Conservation (phyloP, 177 flowering plant species). For the Vitis hybrid region DNA sequence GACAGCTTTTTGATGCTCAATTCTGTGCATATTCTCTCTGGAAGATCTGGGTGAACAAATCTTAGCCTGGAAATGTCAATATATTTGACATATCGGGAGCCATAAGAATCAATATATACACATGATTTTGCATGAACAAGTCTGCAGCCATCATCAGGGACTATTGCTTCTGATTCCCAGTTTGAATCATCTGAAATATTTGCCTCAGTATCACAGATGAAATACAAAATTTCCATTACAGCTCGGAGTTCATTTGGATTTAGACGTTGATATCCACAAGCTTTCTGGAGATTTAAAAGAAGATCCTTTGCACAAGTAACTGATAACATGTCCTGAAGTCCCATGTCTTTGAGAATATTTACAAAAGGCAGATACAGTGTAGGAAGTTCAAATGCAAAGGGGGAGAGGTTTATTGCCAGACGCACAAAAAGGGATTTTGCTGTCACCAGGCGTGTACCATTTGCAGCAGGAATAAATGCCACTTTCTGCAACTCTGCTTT, state of each 20-base stretch:
- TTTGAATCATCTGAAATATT: constrained; percentile 30
- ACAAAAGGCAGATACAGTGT: constrained; percentile 77
- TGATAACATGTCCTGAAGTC: constrained; percentile 80
- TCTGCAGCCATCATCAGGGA: constrained; percentile 95
- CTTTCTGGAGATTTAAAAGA: constrained; percentile 71
- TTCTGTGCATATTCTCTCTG: constrained; percentile 58
- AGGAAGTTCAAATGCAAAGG: constrained; percentile 97
- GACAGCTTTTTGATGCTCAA: constrained; percentile 82
- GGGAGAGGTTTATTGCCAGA: constrained; percentile 77
- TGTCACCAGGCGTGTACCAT: constrained; percentile 90
- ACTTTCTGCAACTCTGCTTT: constrained; percentile 59
- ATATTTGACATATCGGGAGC: constrained; percentile 63
- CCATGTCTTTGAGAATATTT: constrained; percentile 80
- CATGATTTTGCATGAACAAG: constrained; percentile 87
- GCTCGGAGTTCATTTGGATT: constrained; percentile 98
- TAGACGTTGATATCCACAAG: constrained; percentile 88
- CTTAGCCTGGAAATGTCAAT: constrained; percentile 82
- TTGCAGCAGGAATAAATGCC: constrained; percentile 91
- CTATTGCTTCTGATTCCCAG: constrained; percentile 62
- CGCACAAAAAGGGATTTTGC: constrained; percentile 78
- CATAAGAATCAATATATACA: constrained; percentile 82
- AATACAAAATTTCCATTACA: constrained; percentile 75
- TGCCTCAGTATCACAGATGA: constrained; percentile 50
- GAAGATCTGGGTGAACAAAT: constrained; percentile 79
- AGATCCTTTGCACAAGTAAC: constrained; percentile 72